phyloP scores from a whole-genome alignment of 805 yeast species.

The Myxozyma lipomycoides region DNA sequence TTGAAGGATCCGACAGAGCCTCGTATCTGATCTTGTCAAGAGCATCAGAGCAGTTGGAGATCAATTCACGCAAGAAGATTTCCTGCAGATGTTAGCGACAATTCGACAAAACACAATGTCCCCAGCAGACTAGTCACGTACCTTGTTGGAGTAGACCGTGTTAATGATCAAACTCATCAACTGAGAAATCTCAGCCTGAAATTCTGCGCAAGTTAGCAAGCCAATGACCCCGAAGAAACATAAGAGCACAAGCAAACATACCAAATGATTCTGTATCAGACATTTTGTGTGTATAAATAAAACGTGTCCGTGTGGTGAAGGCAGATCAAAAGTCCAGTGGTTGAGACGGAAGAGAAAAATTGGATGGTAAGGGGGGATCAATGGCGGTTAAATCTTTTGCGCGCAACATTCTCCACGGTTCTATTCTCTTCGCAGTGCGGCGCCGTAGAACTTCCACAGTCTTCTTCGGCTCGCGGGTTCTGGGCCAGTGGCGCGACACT shows the following conservation, averaged over 20 bases:
- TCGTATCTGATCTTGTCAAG: slow-evolving; percentile 97
- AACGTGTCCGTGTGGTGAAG: slow-evolving; percentile 2
- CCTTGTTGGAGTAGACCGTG: slow-evolving; percentile 97
- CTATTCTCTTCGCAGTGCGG: not conserved
- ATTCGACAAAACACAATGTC: not conserved
- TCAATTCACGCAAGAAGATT: slow-evolving; percentile 97
- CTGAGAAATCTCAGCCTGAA: slow-evolving; percentile 99
- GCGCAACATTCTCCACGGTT: not conserved
- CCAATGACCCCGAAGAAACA: not conserved
- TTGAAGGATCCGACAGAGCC: slow-evolving; percentile 86
- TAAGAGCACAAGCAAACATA: not conserved
- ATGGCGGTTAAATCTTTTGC: not conserved
- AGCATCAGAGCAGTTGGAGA: slow-evolving; percentile 99
- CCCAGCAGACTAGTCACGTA: not conserved
- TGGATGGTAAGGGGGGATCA: not conserved
- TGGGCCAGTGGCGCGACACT: too few species aligned
- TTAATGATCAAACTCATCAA: slow-evolving; percentile 99
- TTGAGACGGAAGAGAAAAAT: too few species aligned
- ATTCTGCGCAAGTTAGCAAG: slow-evolving; percentile 33
- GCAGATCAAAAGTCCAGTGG: not conserved
- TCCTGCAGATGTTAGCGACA: slow-evolving; percentile 42
- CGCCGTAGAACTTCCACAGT: not conserved
- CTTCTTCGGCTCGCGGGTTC: too few species aligned
- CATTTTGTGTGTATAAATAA: slow-evolving; percentile 13
- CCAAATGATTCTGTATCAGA: slow-evolving; percentile 25